A percentile compares a stretch with the other conserved stretches of the same genome.
Conservation (phyloP, 2,329 filamentous ascomycete species). For the Coniosporium tulheliwenetii region DNA sequence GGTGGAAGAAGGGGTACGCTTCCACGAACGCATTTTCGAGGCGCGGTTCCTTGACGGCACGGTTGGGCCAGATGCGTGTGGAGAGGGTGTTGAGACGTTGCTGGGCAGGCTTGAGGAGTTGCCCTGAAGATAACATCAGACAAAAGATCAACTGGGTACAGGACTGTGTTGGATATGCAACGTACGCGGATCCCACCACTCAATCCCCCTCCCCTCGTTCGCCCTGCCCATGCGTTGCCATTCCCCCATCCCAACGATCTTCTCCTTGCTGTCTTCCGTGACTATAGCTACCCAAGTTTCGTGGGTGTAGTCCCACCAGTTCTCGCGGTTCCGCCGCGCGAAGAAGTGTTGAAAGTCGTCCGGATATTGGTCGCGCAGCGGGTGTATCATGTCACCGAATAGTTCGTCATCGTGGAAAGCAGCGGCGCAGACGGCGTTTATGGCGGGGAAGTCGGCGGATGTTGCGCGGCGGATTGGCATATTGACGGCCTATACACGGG, state of each 20-base stretch:
- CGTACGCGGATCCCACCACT: background rate
- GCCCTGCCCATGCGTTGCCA: background rate
- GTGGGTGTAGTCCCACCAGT: conserved; percentile 5
- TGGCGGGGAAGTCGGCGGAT: background rate
- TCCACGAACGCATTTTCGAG: background rate
- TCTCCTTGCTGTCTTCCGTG: background rate
- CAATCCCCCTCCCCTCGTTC: background rate
- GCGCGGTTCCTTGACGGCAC: background rate
- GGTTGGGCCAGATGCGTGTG: background rate
- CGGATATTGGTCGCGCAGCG: conserved; percentile 12
- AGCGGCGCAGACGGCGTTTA: background rate
- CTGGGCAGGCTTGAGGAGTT: background rate
- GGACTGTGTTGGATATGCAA: background rate
- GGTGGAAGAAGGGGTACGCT: background rate
- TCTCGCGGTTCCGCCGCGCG: conserved; percentile 10
- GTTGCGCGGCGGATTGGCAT: background rate
- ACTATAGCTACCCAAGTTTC: background rate
- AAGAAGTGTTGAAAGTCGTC: conserved; percentile 14
- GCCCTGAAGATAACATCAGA: background rate
- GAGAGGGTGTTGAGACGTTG: background rate
- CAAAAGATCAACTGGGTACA: background rate
- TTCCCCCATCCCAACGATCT: background rate
- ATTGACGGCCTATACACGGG: conserved; percentile 1
- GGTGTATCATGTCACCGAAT: conserved; percentile 17
- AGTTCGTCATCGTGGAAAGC: conserved; percentile 18